These are phyloP conservation scores for Penicillium maclennaniae DNA, from an alignment of 495 filamentous ascomycete species.

Conservation along the genomic window DNA sequence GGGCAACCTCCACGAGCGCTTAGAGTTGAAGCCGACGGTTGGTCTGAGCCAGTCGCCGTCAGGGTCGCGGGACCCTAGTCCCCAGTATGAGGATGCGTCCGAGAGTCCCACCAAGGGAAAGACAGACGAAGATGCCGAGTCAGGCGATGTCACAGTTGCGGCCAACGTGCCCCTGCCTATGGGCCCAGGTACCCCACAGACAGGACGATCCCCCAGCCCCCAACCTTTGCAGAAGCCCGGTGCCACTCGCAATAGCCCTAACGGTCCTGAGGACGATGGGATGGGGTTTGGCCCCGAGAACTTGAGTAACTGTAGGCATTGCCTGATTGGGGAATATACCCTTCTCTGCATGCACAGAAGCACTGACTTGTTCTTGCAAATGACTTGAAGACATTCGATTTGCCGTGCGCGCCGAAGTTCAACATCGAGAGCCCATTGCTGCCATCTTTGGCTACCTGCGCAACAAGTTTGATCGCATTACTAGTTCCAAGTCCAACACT, in stretches of 20 bases:
- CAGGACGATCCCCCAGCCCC: conserved; percentile 51
- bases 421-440: conserved; percentile 82
- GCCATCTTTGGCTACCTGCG: conserved; percentile 62
- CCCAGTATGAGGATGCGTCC: conserved; percentile 52
- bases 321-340: conserved; percentile 14
- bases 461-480: conserved; percentile 46
- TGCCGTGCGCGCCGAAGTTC: conserved; percentile 77
- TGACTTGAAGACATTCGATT: conserved; percentile 72
- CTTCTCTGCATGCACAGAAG: conserved; percentile 26
- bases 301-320: conserved; percentile 53
- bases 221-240: conserved; percentile 25
- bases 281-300: conserved; percentile 37
- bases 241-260: conserved; percentile 20
- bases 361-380: conserved; percentile 33
- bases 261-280: conserved; percentile 29
- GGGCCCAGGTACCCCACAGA: conserved; percentile 49
- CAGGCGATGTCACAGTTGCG: conserved; percentile 52
- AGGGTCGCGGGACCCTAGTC: conserved; percentile 51
- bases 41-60: conserved; percentile 41
- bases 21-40: conserved; percentile 40
- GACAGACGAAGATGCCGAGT: conserved; percentile 29
- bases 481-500: conserved; percentile 61
- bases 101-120: conserved; percentile 32
- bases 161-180: conserved; percentile 54
- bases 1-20: conserved; percentile 24